Evolutionary conservation across 768 basidiomycete species (phyloP), one percentile per base, ranked within the genome.

Genomic region (Rhizopogon rudus): DNA sequence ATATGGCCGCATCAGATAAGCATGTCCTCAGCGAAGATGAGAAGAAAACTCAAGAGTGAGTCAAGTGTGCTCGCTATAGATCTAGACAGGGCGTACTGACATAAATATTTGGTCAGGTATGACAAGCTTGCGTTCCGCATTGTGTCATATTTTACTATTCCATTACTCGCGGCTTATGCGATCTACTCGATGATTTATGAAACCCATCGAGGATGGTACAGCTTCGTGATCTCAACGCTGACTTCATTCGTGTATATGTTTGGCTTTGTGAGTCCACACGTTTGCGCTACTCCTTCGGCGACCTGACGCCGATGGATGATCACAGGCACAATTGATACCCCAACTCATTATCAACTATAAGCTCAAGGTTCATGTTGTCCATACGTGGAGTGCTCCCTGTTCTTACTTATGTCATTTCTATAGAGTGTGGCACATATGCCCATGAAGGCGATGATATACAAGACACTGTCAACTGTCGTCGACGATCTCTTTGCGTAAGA

Each of bases 361-460:
- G 71, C 81, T 98, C 57, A 94, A 94, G 88, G 87, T 88, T 61
- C 57, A 73, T 65, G 51, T 54, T 61, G 52, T 20, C 62, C 48
- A 55, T 56, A 51, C 57, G 56, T 41, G n/a, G 56, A 22, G 20
- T 28, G 37, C 49, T 51, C 54, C 17, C 16, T 22, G 10, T 37
- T 33, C 53, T 57, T 29, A 40, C 61, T 60, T 45, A 28, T 44
- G 20, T 29, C 17, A 53, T 35, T 40, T 44, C 13, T 52, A 28
- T 73, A 94, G 88, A 93, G 88, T 68, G 94, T 97, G 37, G 89
- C 96, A 44, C 96, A 98, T 68, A 93, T 98, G 88, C 95, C 95
- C 17, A 95, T 97, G 88, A 97, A 95, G 70, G 90, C 95, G 3
- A 93, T 98, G 91, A 86, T 94, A 61, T 96, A 93, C 79, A 97